Conservation (phyloP, 73 alveolate genomes). For the Stentor coeruleus region DNA sequence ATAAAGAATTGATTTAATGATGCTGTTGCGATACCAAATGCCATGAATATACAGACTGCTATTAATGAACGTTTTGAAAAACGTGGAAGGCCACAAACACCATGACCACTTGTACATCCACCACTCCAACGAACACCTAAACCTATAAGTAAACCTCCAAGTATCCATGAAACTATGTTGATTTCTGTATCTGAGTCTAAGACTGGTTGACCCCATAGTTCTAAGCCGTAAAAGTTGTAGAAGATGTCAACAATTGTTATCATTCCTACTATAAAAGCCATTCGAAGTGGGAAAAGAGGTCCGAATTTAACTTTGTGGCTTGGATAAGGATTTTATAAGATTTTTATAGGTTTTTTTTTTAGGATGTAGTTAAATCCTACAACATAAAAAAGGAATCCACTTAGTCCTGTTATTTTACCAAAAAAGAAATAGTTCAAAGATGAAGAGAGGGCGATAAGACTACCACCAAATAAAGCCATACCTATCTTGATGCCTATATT, state of each 20-base stretch:
- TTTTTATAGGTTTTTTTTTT: constrained; percentile 36
- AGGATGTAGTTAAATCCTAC: constrained; percentile 33
- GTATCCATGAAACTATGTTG: constrained; percentile 60
- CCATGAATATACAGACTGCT: constrained; percentile 89
- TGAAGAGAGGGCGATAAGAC: constrained; percentile 68
- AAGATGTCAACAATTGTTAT: background rate
- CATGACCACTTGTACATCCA: constrained; percentile 99
- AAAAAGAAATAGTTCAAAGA: constrained; percentile 57
- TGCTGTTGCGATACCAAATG: constrained; percentile 75
- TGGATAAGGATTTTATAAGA: no score
- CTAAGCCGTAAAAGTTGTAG: constrained; percentile 24
- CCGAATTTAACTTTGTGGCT: no score
- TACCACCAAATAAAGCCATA: constrained; percentile 78
- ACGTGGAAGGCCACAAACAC: constrained; percentile 97
- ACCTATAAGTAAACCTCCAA: constrained; percentile 94
- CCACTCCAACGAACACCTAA: constrained; percentile 91
- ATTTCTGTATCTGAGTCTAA: constrained; percentile 30
- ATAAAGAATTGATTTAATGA: constrained; percentile 37
- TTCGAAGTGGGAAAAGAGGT: no score
- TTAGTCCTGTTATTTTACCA: constrained; percentile 89
- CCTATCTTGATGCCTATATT: background rate
- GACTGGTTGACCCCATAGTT: constrained; percentile 23
- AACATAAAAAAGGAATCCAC: constrained; percentile 62
- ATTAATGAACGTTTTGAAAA: constrained; percentile 76
- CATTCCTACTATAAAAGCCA: constrained; percentile 40